Evolutionary conservation across 1,139 yeast genomes (phyloP).

Genomic region (Yamadazyma buinensis): DNA sequence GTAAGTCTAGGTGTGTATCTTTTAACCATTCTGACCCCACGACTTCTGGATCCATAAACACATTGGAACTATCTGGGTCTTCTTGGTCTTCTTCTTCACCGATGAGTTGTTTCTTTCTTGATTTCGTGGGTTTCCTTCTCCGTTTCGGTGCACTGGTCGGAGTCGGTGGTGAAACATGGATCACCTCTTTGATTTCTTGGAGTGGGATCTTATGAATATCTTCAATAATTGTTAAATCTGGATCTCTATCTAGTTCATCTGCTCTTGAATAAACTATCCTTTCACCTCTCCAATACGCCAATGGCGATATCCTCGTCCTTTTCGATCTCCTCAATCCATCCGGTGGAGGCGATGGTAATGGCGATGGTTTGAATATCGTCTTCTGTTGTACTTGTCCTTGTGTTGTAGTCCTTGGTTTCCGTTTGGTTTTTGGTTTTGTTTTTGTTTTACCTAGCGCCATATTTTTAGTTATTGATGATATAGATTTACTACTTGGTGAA

Average conservation of each 20-base stretch:
- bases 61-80: neutral
- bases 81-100: conserved; percentile 10
- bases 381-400: neutral
- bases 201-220: conserved; percentile 43
- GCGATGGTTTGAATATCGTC: conserved; percentile 22
- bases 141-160: neutral
- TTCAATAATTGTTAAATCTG: conserved; percentile 32
- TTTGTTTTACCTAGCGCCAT: conserved; percentile 37
- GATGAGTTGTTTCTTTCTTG: neutral
- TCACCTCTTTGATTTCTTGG: conserved; percentile 58
- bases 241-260: conserved; percentile 33
- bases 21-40: conserved; percentile 57
- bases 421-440: conserved; percentile 1
- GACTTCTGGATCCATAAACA: conserved; percentile 32
- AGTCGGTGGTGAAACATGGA: conserved; percentile 40
- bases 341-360: conserved; percentile 45
- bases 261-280: conserved; percentile 59
- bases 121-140: neutral
- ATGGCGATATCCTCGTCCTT: conserved; percentile 65
- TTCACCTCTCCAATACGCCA: conserved; percentile 87
- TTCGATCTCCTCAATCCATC: conserved; percentile 50
- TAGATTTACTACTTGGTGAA: conserved; percentile 2
- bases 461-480: conserved; percentile 32
- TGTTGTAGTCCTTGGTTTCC: conserved; percentile 2
- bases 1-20: conserved; percentile 42